Evolutionary conservation across 495 filamentous ascomycete species (phyloP).

Genomic region (Trichoderma asperelloides): DNA sequence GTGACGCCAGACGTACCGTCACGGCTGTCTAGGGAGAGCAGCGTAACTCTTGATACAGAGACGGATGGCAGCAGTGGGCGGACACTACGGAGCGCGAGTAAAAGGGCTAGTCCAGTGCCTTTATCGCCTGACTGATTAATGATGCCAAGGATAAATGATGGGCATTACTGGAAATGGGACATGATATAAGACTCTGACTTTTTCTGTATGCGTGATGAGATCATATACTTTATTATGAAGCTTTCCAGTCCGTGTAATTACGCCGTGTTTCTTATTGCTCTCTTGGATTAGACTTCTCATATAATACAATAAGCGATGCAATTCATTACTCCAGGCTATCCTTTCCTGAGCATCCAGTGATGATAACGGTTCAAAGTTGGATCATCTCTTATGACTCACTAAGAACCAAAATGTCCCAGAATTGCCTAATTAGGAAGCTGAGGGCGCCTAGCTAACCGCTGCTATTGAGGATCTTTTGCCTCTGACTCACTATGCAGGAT

Average conservation of each 20-base stretch:
- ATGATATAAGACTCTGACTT: background rate
- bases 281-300: background rate
- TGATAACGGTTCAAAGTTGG: background rate
- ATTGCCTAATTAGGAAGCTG: background rate
- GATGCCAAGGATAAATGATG: background rate
- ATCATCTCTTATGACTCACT: background rate
- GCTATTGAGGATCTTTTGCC: background rate
- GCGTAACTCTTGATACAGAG: constrained; percentile 9
- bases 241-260: background rate
- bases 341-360: background rate
- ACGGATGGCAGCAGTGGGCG: background rate
- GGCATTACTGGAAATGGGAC: background rate
- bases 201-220: background rate
- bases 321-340: background rate
- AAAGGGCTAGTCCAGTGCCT: background rate
- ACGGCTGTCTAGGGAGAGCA: constrained; percentile 41
- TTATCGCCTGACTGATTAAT: background rate
- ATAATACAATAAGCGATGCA: background rate
- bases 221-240: background rate
- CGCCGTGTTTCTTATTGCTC: background rate
- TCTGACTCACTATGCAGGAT: background rate
- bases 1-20: constrained; percentile 43
- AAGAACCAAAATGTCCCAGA: background rate
- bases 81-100: background rate
- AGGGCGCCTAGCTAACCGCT: background rate